These are phyloP conservation scores for Botryotinia narcissicola DNA, from an alignment of 2,329 filamentous ascomycete genomes.

Conservation along the genomic window DNA sequence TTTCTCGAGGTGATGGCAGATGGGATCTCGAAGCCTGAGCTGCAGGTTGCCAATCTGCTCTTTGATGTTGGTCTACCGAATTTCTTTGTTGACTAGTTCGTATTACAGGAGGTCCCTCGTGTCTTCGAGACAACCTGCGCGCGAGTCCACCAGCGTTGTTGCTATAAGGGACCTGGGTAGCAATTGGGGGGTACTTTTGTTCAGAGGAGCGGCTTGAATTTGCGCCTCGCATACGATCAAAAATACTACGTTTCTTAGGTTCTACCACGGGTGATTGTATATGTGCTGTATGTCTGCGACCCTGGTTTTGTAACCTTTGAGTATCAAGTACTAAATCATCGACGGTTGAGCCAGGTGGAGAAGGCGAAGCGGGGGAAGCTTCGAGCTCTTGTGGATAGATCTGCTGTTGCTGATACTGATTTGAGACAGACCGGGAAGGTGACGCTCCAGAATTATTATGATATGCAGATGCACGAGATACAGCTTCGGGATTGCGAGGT, in stretches of 20 bases:
- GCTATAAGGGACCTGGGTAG: slow-evolving; percentile 38
- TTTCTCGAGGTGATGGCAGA: slow-evolving; percentile 37
- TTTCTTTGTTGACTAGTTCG: slow-evolving; percentile 44
- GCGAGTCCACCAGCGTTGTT: slow-evolving; percentile 50
- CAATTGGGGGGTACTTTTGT: slow-evolving; percentile 25
- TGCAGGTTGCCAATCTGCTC: slow-evolving; percentile 39
- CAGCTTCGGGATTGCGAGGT: slow-evolving; percentile 28
- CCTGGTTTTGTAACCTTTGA: slow-evolving; percentile 29
- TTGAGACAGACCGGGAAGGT: slow-evolving; percentile 29
- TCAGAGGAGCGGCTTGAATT: slow-evolving; percentile 31
- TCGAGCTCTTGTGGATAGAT: slow-evolving; percentile 29
- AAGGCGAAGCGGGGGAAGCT: slow-evolving; percentile 22
- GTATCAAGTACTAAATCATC: slow-evolving; percentile 34
- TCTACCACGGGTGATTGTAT: slow-evolving; percentile 28
- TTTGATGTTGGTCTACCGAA: slow-evolving; percentile 43
- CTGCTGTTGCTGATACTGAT: slow-evolving; percentile 32
- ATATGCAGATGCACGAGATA: slow-evolving; percentile 30
- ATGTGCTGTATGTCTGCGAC: slow-evolving; percentile 22
- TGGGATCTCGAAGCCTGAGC: slow-evolving; percentile 34
- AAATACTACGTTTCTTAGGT: slow-evolving; percentile 36
- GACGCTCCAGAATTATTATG: slow-evolving; percentile 27
- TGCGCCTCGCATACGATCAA: slow-evolving; percentile 36
- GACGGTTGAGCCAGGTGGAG: slow-evolving; percentile 28
- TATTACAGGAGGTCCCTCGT: slow-evolving; percentile 46
- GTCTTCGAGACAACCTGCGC: slow-evolving; percentile 57